Conservation (phyloP, 371 early-diverging fungal species). For the Phascolomyces articulosus region DNA sequence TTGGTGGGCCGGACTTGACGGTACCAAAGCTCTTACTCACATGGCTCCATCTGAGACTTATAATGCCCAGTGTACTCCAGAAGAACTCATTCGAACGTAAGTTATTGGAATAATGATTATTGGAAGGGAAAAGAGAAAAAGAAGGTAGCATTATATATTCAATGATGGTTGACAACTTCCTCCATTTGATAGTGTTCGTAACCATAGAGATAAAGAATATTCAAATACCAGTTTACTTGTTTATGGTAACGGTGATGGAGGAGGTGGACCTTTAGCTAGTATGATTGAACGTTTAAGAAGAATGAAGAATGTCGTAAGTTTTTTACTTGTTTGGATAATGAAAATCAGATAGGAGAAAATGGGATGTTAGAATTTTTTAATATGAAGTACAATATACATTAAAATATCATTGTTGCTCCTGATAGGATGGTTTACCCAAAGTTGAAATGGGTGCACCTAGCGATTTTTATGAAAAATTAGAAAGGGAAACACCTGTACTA, state of each 20-base stretch:
- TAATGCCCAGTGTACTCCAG: constrained; percentile 19
- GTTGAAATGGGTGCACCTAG: constrained; percentile 78
- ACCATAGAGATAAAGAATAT: constrained; percentile 45
- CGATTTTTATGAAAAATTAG: constrained; percentile 81
- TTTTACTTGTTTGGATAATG: background rate
- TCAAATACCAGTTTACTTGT: constrained; percentile 80
- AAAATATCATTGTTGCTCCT: too few relatives aligned
- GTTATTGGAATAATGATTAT: too few relatives aligned
- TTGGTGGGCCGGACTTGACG: constrained; percentile 80
- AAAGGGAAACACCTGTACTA: constrained; percentile 67
- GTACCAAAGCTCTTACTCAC: constrained; percentile 75
- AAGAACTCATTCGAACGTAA: constrained; percentile 26
- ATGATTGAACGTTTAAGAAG: constrained; percentile 88
- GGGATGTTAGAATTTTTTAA: too few relatives aligned
- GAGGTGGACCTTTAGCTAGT: constrained; percentile 87
- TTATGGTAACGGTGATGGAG: constrained; percentile 97
- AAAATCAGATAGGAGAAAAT: background rate
- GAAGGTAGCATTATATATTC: background rate
- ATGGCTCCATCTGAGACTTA: constrained; percentile 85
- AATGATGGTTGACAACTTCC: background rate
- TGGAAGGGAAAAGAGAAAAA: background rate
- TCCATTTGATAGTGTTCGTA: constrained; percentile 29
- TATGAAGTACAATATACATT: too few relatives aligned
- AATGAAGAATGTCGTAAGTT: constrained; percentile 68
- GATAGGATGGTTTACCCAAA: constrained; percentile 76